A percentile compares a stretch with the other conserved stretches of the same genome.
These are phyloP conservation scores for Globisporangium emineosum DNA, from an alignment of 352 stramenopile species.

Conservation along the genomic window DNA sequence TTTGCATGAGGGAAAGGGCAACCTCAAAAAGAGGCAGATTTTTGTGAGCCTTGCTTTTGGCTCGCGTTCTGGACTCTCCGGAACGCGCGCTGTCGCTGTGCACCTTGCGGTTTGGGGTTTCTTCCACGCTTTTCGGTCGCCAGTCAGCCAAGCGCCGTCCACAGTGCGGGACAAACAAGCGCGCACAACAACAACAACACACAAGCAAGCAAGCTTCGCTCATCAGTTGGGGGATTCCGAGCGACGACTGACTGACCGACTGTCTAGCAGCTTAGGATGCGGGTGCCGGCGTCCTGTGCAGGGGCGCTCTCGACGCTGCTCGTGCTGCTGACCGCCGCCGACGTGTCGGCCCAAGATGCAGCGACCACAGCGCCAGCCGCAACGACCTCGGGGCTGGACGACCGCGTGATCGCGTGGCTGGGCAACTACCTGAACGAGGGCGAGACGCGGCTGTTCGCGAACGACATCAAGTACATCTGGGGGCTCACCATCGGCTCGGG, in stretches of 20 bases:
- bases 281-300: background rate
- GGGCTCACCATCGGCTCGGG: constrained; percentile 41
- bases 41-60: background rate
- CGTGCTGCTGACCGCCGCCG: constrained; percentile 9
- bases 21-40: background rate
- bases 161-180: background rate
- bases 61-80: background rate
- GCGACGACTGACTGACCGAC: background rate
- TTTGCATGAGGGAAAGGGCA: background rate
- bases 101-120: no score
- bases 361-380: constrained; percentile 1
- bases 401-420: constrained; percentile 43
- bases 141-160: background rate
- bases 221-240: background rate
- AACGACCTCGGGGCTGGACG: constrained; percentile 26
- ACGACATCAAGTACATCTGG: constrained; percentile 58
- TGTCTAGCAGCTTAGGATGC: background rate
- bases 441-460: constrained; percentile 52
- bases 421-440: constrained; percentile 52
- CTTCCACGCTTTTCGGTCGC: background rate
- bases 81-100: no score
- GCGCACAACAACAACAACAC: background rate
- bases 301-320: background rate
- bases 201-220: no score
- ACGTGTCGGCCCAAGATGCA: constrained; percentile 3